Conservation (phyloP, 225 moss, liverwort and hornwort genomes). For the Physcomitrium patens region DNA sequence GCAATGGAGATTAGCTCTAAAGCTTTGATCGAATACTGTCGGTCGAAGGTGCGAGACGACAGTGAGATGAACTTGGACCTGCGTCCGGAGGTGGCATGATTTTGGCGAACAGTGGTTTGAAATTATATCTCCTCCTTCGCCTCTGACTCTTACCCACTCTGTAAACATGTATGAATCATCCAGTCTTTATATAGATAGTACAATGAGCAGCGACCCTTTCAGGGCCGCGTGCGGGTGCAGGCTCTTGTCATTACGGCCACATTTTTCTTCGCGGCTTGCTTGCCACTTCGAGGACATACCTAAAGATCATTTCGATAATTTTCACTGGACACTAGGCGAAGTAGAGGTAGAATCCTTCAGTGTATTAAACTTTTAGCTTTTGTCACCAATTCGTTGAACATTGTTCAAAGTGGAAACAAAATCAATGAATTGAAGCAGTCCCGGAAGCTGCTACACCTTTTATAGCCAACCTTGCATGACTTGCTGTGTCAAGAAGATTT, state of each 20-base stretch:
- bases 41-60: no score
- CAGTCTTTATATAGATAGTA: conserved; percentile 49
- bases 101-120: background rate
- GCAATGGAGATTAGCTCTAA: background rate
- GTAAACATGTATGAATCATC: conserved; percentile 45
- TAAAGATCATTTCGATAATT: background rate
- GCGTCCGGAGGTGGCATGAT: background rate
- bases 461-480: no score
- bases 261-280: conserved; percentile 36
- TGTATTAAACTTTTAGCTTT: conserved; percentile 17
- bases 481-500: no score
- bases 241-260: conserved; percentile 25
- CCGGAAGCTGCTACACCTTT: no score
- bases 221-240: conserved; percentile 25
- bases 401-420: no score
- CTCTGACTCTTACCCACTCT: conserved; percentile 23
- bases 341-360: background rate
- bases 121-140: conserved; percentile 25
- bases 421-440: no score
- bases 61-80: background rate
- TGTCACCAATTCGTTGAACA: no score
- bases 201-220: conserved; percentile 27
- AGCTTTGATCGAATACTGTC: no score
- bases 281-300: background rate
- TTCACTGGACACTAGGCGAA: no score